Evolutionary conservation across 106 monocot species (phyloP).

Genomic region (Allium cepa): DNA sequence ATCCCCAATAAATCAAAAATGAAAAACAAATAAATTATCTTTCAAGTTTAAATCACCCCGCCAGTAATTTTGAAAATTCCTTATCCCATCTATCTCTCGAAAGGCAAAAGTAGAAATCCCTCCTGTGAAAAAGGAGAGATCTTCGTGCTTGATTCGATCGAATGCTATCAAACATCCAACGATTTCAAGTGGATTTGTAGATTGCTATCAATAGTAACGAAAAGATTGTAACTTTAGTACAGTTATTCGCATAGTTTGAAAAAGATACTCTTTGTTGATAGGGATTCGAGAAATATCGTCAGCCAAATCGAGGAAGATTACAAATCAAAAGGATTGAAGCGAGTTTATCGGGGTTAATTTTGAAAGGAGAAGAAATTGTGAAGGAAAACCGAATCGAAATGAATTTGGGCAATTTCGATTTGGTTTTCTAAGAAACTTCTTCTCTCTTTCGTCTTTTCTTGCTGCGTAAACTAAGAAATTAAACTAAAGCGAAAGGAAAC

Average conservation of each 20-base stretch:
- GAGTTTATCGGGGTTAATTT: neutral
- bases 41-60: neutral
- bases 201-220: too few relatives aligned
- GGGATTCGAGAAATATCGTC: conserved; percentile 9
- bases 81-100: conserved; percentile 28
- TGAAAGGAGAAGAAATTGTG: neutral
- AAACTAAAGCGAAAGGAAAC: too few relatives aligned
- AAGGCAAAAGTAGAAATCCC: conserved; percentile 15
- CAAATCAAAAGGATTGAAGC: neutral
- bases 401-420: neutral
- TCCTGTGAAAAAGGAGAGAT: neutral
- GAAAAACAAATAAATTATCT: neutral
- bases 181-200: too few relatives aligned
- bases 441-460: neutral
- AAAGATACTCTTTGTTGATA: conserved; percentile 9
- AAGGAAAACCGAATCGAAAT: neutral
- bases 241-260: too few relatives aligned
- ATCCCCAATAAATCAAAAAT: neutral
- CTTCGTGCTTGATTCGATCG: neutral
- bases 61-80: conserved; percentile 19
- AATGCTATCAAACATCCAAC: conserved; percentile 15
- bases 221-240: neutral
- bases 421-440: neutral
- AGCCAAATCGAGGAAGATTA: neutral
- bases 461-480: neutral